phyloP scores from a whole-genome alignment of 139 green algal genomes.

The Closterium sp. region DNA sequence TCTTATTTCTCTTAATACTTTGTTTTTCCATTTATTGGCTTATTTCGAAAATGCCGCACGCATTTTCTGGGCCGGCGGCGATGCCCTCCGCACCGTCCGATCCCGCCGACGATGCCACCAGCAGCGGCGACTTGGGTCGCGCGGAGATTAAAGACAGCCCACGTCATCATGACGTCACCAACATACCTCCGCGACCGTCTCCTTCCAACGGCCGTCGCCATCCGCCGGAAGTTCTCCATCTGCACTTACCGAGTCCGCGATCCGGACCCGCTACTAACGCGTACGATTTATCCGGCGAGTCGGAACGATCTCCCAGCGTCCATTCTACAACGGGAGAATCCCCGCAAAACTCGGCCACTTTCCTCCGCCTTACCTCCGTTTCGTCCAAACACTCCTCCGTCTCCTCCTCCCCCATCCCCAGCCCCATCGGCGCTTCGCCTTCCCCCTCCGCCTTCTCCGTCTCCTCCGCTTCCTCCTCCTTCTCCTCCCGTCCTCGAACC shows the following conservation, averaged over 20 bases:
- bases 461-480: neutral
- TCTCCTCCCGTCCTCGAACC: neutral
- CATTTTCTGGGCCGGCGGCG: neutral
- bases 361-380: neutral
- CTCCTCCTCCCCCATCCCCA: neutral
- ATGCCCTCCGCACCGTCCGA: neutral
- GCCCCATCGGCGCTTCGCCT: neutral
- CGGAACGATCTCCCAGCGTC: neutral
- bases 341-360: neutral
- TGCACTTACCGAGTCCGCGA: neutral
- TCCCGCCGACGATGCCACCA: neutral
- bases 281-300: neutral
- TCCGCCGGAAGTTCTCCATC: neutral
- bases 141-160: neutral
- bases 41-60: neutral
- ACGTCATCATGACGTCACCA: neutral
- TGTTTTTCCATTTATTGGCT: neutral
- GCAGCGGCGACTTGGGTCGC: neutral
- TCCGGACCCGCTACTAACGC: neutral
- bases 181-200: neutral
- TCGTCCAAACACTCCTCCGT: neutral
- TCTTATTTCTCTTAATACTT: neutral
- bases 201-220: neutral
- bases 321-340: neutral
- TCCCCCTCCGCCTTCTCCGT: neutral